Conservation (phyloP, 2,329 filamentous ascomycete species). For the Neocatenulostroma microsporum region DNA sequence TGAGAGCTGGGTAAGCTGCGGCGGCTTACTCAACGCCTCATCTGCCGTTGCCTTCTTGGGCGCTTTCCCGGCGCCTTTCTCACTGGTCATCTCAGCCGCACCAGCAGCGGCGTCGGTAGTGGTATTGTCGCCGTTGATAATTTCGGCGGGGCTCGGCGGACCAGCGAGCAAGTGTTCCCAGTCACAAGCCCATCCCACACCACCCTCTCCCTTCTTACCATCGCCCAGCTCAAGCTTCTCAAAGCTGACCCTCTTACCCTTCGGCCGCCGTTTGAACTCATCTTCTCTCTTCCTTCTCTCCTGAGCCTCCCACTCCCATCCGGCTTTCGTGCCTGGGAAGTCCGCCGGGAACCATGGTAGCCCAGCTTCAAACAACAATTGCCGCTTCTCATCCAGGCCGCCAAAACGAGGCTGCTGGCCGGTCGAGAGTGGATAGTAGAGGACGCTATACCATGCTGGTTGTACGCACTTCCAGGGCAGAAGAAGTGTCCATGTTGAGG, state of each 20-base stretch:
- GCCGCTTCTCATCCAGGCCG: conserved; percentile 69
- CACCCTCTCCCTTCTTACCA: conserved; percentile 71
- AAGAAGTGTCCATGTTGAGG: conserved; percentile 70
- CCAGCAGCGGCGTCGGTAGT: background rate
- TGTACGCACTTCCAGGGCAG: conserved; percentile 85
- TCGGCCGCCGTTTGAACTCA: conserved; percentile 70
- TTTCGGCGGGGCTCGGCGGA: background rate
- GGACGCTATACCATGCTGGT: conserved; percentile 76
- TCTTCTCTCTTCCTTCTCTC: conserved; percentile 53
- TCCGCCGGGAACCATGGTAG: conserved; percentile 82
- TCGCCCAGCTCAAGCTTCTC: conserved; percentile 64
- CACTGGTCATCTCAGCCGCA: too few relatives aligned
- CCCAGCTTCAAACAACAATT: conserved; percentile 72
- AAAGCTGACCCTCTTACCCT: conserved; percentile 72
- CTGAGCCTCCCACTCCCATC: conserved; percentile 66
- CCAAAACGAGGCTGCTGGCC: conserved; percentile 77
- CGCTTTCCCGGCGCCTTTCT: conserved; percentile 2
- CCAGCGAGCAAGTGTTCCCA: conserved; percentile 56
- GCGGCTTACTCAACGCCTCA: conserved; percentile 1
- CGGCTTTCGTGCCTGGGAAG: conserved; percentile 69
- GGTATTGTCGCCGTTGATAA: background rate
- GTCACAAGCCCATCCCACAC: conserved; percentile 73
- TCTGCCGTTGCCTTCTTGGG: background rate
- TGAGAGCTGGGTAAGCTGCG: conserved; percentile 3
- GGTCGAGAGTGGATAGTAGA: conserved; percentile 71